phyloP scores from a whole-genome alignment of 805 yeast genomes.

The Zygoascus tannicola region DNA sequence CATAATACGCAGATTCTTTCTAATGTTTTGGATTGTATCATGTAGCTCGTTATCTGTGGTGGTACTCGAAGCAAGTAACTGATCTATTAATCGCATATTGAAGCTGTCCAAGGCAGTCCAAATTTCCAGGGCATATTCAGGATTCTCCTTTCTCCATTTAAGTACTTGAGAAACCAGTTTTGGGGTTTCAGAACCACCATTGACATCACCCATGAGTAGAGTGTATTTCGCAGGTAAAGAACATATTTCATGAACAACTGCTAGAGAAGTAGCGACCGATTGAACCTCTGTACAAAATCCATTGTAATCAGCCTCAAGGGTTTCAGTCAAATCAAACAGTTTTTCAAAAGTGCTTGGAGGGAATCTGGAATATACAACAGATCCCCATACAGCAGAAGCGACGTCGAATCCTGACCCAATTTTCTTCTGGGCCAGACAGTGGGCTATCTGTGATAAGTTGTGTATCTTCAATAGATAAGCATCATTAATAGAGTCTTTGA shows the following conservation, averaged over 20 bases:
- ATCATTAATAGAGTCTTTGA: constrained; percentile 14
- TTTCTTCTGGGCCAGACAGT: constrained; percentile 89
- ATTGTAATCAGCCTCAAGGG: constrained; percentile 22
- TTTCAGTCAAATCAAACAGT: constrained; percentile 24
- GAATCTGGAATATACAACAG: constrained; percentile 74
- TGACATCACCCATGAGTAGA: constrained; percentile 85
- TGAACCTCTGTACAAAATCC: constrained; percentile 25
- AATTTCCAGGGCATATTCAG: constrained; percentile 40
- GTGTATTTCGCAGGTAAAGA: constrained; percentile 59
- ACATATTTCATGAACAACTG: constrained; percentile 55
- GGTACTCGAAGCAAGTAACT: constrained; percentile 27
- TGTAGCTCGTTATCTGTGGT: background rate
- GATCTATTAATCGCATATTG: constrained; percentile 47
- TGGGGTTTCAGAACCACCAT: constrained; percentile 91
- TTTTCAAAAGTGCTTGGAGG: constrained; percentile 38
- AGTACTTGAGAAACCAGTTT: constrained; percentile 71
- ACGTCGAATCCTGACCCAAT: constrained; percentile 97
- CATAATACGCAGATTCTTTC: constrained; percentile 49
- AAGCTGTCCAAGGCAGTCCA: constrained; percentile 49
- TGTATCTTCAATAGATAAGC: constrained; percentile 40
- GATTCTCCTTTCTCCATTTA: constrained; percentile 52
- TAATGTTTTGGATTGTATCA: constrained; percentile 30
- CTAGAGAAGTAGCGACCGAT: constrained; percentile 34
- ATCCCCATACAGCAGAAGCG: constrained; percentile 90
- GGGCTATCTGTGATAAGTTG: constrained; percentile 80